Evolutionary conservation across 1,284 basidiomycete species (phyloP).

Genomic region (Fomitiporia mediterranea): DNA sequence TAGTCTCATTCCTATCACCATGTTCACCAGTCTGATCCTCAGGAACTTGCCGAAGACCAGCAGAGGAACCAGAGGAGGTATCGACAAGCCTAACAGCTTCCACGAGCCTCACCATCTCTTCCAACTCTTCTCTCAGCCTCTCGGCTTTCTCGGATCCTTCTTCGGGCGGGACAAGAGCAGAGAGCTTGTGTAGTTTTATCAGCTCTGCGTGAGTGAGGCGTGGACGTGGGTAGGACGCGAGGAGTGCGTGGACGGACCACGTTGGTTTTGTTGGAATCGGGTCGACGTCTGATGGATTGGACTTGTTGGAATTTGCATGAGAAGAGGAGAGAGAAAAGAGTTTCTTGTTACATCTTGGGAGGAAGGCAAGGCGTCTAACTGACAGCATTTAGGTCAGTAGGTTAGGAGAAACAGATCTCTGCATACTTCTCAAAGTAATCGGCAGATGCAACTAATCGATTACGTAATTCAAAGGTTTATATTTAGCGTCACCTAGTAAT

Average conservation of each 20-base stretch:
- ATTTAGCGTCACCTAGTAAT: no score
- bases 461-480: no score
- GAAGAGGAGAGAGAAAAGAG: background rate
- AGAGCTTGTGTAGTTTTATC: slow-evolving; percentile 58
- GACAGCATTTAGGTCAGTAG: slow-evolving; percentile 1
- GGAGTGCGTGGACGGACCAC: slow-evolving; percentile 71
- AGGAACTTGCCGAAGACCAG: slow-evolving; percentile 17
- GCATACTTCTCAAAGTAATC: no score
- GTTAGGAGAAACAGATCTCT: no score
- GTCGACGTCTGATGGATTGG: background rate
- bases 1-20: slow-evolving; percentile 17
- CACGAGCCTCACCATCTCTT: slow-evolving; percentile 66
- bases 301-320: background rate
- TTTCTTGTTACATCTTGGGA: background rate
- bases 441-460: no score
- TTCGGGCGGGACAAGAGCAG: slow-evolving; percentile 61
- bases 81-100: slow-evolving; percentile 71
- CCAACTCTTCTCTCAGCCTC: slow-evolving; percentile 51
- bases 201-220: slow-evolving; percentile 51
- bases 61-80: no score
- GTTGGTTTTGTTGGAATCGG: slow-evolving; percentile 58
- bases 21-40: no score
- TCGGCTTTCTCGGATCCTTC: slow-evolving; percentile 48
- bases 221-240: slow-evolving; percentile 71
- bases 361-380: background rate